These are phyloP conservation scores for Amaranthus palmeri DNA, from an alignment of 148 eudicot species.

Conservation along the genomic window DNA sequence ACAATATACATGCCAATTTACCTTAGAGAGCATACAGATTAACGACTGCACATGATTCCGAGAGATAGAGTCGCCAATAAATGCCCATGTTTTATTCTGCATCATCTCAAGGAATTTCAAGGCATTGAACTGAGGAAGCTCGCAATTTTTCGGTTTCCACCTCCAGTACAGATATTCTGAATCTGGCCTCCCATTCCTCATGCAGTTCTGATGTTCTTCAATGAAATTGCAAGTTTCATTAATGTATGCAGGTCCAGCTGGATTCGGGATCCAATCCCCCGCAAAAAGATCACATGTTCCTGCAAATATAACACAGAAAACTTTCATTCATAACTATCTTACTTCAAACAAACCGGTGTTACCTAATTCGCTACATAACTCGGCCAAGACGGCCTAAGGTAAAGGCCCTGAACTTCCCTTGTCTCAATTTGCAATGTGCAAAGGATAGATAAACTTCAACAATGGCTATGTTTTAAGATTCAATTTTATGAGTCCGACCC, in stretches of 20 bases:
- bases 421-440: too few relatives aligned
- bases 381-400: too few relatives aligned
- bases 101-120: slow-evolving; percentile 56
- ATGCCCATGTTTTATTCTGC: slow-evolving; percentile 71
- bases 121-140: slow-evolving; percentile 56
- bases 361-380: too few relatives aligned
- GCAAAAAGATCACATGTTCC: slow-evolving; percentile 58
- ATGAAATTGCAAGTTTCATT: slow-evolving; percentile 64
- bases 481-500: not conserved
- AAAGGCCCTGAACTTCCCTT: too few relatives aligned
- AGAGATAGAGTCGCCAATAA: slow-evolving; percentile 62
- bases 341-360: not conserved
- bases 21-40: slow-evolving; percentile 56
- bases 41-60: slow-evolving; percentile 64
- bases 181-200: slow-evolving; percentile 82
- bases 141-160: slow-evolving; percentile 70
- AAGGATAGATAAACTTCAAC: too few relatives aligned
- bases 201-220: slow-evolving; percentile 68
- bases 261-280: slow-evolving; percentile 73
- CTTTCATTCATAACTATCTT: not conserved
- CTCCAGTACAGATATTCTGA: slow-evolving; percentile 69
- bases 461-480: too few relatives aligned
- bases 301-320: slow-evolving; percentile 22
- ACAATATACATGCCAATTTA: slow-evolving; percentile 10
- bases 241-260: slow-evolving; percentile 58